phyloP scores from a whole-genome alignment of 2,329 filamentous ascomycete genomes.

The Cercospora sesami region DNA sequence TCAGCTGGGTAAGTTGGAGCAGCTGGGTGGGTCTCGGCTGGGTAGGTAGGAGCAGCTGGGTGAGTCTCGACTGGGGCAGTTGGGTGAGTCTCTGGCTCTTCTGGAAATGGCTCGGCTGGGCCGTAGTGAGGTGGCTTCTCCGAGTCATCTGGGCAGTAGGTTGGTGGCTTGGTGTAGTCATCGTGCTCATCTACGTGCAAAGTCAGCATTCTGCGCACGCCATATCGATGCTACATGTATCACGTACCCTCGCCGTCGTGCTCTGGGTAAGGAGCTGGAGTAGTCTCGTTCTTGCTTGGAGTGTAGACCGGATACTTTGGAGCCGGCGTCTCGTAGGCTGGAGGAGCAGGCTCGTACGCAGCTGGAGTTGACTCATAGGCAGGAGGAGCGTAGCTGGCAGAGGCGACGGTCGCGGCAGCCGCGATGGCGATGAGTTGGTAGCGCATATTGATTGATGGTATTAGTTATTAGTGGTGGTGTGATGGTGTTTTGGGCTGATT shows the following conservation, averaged over 20 bases:
- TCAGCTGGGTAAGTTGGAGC: background rate
- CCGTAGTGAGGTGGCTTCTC: slow-evolving; percentile 13
- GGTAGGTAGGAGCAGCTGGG: background rate
- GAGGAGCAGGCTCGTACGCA: background rate
- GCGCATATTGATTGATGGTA: slow-evolving; percentile 11
- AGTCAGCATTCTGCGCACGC: background rate
- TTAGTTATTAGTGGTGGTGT: background rate
- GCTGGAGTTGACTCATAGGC: slow-evolving; percentile 5
- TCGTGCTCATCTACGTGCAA: background rate
- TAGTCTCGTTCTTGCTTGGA: background rate
- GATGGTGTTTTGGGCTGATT: background rate
- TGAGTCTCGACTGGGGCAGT: background rate
- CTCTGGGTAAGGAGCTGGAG: background rate
- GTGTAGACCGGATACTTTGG: background rate
- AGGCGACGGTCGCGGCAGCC: slow-evolving; percentile 5
- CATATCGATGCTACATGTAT: background rate
- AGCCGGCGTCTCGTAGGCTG: background rate
- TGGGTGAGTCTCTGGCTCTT: background rate
- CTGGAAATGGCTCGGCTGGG: slow-evolving; percentile 8
- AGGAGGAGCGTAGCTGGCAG: slow-evolving; percentile 6
- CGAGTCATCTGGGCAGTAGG: slow-evolving; percentile 1
- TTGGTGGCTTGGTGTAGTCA: slow-evolving; percentile 11
- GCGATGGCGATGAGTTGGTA: slow-evolving; percentile 13
- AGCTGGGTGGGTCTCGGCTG: background rate
- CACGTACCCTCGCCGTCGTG: background rate